A percentile compares a stretch with the other conserved stretches of the same genome.
These are phyloP conservation scores for Chernovozyma aurita DNA, from an alignment of 1,139 yeast genomes.

Conservation along the genomic window DNA sequence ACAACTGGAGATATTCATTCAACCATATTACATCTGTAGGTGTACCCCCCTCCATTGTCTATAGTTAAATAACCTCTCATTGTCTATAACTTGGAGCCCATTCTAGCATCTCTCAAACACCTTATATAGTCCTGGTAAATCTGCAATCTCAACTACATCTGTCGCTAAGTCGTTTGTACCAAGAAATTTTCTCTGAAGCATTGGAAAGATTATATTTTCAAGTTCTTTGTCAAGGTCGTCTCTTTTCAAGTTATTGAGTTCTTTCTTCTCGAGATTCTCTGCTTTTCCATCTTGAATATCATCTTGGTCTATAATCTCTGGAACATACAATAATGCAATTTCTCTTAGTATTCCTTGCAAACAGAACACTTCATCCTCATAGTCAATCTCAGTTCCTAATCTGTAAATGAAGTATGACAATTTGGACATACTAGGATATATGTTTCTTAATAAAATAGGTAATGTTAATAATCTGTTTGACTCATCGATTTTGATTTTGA, in stretches of 20 bases:
- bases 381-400: slow-evolving; percentile 55
- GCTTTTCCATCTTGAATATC: slow-evolving; percentile 15
- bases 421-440: slow-evolving; percentile 60
- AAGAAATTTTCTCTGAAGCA: slow-evolving; percentile 56
- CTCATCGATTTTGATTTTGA: slow-evolving; percentile 44
- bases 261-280: slow-evolving; percentile 12
- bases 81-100: no score
- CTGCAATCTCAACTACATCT: slow-evolving; percentile 80
- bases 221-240: slow-evolving; percentile 29
- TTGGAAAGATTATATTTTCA: slow-evolving; percentile 64
- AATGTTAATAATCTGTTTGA: slow-evolving; percentile 38
- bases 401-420: slow-evolving; percentile 64
- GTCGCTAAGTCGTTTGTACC: slow-evolving; percentile 53
- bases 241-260: slow-evolving; percentile 11
- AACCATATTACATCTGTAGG: no score
- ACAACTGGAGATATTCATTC: no score
- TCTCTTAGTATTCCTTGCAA: slow-evolving; percentile 60
- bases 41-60: no score
- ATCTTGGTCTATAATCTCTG: slow-evolving; percentile 39
- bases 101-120: slow-evolving; percentile 88
- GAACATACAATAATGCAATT: slow-evolving; percentile 70
- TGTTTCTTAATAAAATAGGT: slow-evolving; percentile 65
- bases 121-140: slow-evolving; percentile 81
- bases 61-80: no score
- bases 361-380: slow-evolving; percentile 66